Evolutionary conservation across 352 stramenopile genomes (phyloP).

Genomic region (Elongisporangium senticosum): DNA sequence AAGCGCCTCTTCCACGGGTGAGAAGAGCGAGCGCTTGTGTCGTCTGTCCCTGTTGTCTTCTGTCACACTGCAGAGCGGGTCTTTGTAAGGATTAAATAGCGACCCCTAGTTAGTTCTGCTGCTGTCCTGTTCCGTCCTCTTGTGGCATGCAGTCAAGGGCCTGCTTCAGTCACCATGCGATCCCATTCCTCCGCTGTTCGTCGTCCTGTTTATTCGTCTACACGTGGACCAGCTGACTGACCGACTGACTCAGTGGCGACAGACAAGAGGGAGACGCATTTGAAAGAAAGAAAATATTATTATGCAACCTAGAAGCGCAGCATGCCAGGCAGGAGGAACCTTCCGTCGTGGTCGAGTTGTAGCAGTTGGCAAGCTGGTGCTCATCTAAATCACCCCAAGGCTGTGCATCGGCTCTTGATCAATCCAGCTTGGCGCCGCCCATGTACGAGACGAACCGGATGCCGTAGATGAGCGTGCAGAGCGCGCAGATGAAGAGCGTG

Average conservation of each 20-base stretch:
- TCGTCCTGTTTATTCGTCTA: not conserved
- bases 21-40: not conserved
- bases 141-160: too few relatives aligned
- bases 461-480: constrained; percentile 71
- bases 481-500: constrained; percentile 67
- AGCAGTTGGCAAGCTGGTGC: too few relatives aligned
- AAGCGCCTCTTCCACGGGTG: not conserved
- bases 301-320: not conserved
- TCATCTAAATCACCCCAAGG: too few relatives aligned
- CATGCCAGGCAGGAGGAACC: too few relatives aligned
- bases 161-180: not conserved
- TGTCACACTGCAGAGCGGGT: too few relatives aligned
- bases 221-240: not conserved
- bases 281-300: not conserved
- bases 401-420: too few relatives aligned
- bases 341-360: not conserved
- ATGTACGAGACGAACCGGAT: constrained; percentile 52
- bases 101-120: not conserved
- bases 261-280: not conserved
- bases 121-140: not conserved
- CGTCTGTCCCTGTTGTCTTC: not conserved
- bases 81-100: too few relatives aligned
- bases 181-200: not conserved
- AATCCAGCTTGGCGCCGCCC: constrained; percentile 15
- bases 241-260: not conserved